Percentiles rank a stretch among this genome's conserved stretches.
phyloP scores from a whole-genome alignment of 257 asterid species.

The Rehmannia glutinosa region DNA sequence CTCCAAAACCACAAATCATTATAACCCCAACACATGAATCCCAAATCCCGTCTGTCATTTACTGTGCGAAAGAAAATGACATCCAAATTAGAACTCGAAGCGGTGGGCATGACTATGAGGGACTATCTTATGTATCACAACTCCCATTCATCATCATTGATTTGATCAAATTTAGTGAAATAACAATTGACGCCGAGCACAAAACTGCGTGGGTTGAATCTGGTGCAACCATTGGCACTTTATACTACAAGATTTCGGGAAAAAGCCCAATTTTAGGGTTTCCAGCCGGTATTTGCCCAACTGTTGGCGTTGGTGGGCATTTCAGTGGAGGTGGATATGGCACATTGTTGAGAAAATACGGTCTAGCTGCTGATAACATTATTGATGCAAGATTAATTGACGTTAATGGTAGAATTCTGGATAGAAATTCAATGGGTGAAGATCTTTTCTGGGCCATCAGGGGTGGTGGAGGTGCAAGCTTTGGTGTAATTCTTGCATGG shows the following conservation, averaged over 20 bases:
- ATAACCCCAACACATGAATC: not conserved
- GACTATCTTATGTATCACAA: not conserved
- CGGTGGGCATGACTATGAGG: too few species aligned
- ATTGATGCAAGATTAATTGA: too few species aligned
- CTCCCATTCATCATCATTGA: not conserved
- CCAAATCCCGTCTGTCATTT: not conserved
- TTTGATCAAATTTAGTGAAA: not conserved
- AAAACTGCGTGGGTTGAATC: conserved; percentile 5
- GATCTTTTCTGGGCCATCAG: conserved; percentile 1
- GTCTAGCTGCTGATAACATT: too few species aligned
- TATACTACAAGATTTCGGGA: conserved; percentile 2
- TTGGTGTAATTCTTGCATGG: conserved; percentile 2
- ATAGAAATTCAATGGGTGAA: too few species aligned
- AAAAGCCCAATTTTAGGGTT: not conserved
- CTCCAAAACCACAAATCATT: not conserved
- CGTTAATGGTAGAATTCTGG: too few species aligned
- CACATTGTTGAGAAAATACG: not conserved
- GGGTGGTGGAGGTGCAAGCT: conserved; percentile 10
- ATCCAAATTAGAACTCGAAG: conserved; percentile 9
- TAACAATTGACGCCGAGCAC: not conserved
- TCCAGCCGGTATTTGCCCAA: not conserved
- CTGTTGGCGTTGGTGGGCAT: not conserved
- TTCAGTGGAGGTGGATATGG: too few species aligned
- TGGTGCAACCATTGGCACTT: not conserved
- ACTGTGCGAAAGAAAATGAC: not conserved